Base-by-base conservation (phyloP, 306 rosid species). In the Dryas octopetala region DNA sequence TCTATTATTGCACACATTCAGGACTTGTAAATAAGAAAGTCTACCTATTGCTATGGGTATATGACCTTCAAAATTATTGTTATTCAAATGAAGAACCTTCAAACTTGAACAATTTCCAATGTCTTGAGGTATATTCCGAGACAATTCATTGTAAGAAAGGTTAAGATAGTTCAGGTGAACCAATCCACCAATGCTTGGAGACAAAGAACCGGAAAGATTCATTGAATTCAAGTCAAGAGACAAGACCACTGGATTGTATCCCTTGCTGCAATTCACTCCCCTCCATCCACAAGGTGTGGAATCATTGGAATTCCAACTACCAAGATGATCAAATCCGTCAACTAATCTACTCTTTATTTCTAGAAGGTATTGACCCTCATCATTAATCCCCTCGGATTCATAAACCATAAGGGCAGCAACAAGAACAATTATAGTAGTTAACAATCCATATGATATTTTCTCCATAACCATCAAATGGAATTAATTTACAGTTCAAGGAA, bases 221-320 rank as follows among this genome's bases (percentile, higher is more conserved):
- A 77, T 83, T 14, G 85, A 85, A 46, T 64, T 80, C 83, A 93
- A 86, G 81, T 77, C 26, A 50, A 93, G 88, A 45, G 81, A 81
- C 66, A 47, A 3, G 8, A 89, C 91, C 38, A 84, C 85, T 0
- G 90, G 86, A 74, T 77, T 71, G 54, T 71, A 43, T 60, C 50
- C 87, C 50, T 45, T 12, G 59, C 75, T 73, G 84, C 98, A 93
- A 43, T 19, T 66, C 63, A 93, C 91, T 68, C 93, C 98, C 53
- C 5, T 28, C 98, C 98, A 93, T 68, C 88, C 77, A 79, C 98
- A 93, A 43, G 98, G 98, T 43, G 90, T 87, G 83, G 73, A 81
- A 75, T 93, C 97, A 79, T 66, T 71, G 58, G 86, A 59, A 38
- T 84, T 86, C 98, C 98, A 93, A 76, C 78, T 83, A 38, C 49